Conservation (phyloP, 2,329 filamentous ascomycete genomes). For the Fusarium tuaranense region DNA sequence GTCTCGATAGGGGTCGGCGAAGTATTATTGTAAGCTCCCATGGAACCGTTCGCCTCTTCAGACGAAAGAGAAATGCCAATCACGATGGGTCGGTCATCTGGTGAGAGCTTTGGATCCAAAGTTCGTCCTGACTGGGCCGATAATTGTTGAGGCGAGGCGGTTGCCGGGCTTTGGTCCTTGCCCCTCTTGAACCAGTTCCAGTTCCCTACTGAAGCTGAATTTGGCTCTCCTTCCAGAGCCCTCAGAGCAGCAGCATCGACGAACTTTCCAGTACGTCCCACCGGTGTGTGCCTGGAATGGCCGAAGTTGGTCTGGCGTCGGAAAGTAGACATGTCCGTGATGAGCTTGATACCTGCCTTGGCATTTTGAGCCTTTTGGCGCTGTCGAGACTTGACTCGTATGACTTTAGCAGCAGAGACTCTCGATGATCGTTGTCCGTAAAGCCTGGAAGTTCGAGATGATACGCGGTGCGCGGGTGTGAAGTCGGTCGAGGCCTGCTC, state of each 20-base stretch:
- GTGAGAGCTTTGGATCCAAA: slow-evolving; percentile 67
- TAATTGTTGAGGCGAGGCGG: slow-evolving; percentile 39
- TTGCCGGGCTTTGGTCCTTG: slow-evolving; percentile 46
- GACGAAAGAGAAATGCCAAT: slow-evolving; percentile 77
- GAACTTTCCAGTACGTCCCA: slow-evolving; percentile 58
- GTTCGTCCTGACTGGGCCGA: slow-evolving; percentile 40
- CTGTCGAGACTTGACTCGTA: slow-evolving; percentile 67
- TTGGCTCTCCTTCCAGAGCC: slow-evolving; percentile 68
- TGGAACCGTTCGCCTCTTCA: slow-evolving; percentile 43
- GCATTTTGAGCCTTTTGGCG: slow-evolving; percentile 71
- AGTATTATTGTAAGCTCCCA: slow-evolving; percentile 57
- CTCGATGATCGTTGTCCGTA: slow-evolving; percentile 46
- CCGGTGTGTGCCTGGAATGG: slow-evolving; percentile 46
- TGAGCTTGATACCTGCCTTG: slow-evolving; percentile 73
- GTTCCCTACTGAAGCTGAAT: slow-evolving; percentile 65
- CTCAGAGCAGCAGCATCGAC: slow-evolving; percentile 70
- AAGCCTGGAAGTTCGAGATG: slow-evolving; percentile 25
- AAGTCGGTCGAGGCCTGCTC: slow-evolving; percentile 50
- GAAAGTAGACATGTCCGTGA: slow-evolving; percentile 74
- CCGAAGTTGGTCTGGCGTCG: slow-evolving; percentile 56
- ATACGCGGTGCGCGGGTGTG: slow-evolving; percentile 31
- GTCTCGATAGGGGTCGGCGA: slow-evolving; percentile 47
- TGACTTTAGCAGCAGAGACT: slow-evolving; percentile 55
- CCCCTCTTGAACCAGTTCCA: slow-evolving; percentile 67
- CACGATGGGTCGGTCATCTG: slow-evolving; percentile 76